Evolutionary conservation across 148 eudicot species (phyloP).

Genomic region (Silene uniflora): DNA sequence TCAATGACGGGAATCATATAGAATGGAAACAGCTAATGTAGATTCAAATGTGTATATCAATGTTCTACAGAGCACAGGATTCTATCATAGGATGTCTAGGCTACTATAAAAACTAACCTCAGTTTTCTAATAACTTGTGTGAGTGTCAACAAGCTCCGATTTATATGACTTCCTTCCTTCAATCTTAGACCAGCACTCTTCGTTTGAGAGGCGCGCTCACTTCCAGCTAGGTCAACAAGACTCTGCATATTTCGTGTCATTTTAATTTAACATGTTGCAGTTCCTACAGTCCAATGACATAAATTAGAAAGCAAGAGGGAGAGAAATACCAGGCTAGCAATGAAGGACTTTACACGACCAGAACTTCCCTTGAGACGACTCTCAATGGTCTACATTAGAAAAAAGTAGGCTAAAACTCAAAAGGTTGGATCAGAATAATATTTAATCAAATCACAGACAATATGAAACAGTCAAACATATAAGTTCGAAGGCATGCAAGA

Average conservation of each 20-base stretch:
- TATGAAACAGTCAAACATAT: neutral
- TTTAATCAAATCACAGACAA: neutral
- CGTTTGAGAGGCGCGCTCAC: constrained; percentile 92
- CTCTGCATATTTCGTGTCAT: constrained; percentile 39
- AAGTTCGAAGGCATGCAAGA: neutral
- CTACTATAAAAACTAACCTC: constrained; percentile 43
- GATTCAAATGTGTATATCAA: no score
- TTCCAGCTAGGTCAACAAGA: constrained; percentile 98
- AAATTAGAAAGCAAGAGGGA: constrained; percentile 19
- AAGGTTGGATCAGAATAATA: neutral
- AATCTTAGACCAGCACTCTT: constrained; percentile 74
- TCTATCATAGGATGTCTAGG: no score
- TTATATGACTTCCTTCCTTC: constrained; percentile 97
- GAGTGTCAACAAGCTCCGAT: constrained; percentile 85
- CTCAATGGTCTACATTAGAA: constrained; percentile 50
- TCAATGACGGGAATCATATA: constrained; percentile 1
- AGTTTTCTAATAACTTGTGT: constrained; percentile 91
- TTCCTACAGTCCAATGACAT: neutral
- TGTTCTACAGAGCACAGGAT: no score
- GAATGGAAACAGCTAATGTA: no score
- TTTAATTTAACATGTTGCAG: constrained; percentile 2
- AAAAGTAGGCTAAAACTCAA: neutral
- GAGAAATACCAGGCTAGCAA: constrained; percentile 77
- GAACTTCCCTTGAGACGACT: constrained; percentile 70
- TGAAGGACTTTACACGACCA: constrained; percentile 71